Percentiles rank a stretch among this genome's conserved stretches.
Conservation (phyloP, 305 asterid species). For the Fraxinus velutina region DNA sequence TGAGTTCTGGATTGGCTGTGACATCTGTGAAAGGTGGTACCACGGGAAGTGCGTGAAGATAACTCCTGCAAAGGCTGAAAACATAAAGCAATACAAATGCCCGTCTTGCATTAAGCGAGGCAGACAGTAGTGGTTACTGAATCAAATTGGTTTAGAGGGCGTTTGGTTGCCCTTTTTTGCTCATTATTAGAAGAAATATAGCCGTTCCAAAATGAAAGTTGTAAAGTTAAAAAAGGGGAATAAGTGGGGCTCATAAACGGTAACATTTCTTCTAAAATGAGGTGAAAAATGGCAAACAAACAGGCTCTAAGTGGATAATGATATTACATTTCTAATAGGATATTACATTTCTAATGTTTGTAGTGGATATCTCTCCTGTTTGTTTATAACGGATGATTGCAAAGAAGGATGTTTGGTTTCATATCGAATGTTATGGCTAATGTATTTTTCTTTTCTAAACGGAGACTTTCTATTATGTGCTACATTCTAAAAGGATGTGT, state of each 20-base stretch:
- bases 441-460: not conserved
- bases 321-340: not conserved
- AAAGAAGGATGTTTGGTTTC: constrained; percentile 1
- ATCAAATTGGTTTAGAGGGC: not conserved
- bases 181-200: not conserved
- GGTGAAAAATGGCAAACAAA: not conserved
- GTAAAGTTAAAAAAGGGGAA: not conserved
- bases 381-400: not conserved
- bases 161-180: not conserved
- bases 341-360: not conserved
- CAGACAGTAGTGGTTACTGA: constrained; percentile 17
- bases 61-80: constrained; percentile 14
- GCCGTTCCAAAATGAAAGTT: not conserved
- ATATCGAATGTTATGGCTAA: not conserved
- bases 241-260: not conserved
- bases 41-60: constrained; percentile 17
- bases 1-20: constrained; percentile 15
- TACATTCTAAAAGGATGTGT: not conserved
- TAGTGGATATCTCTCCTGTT: not conserved
- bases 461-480: not conserved
- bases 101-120: constrained; percentile 19
- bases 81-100: constrained; percentile 23
- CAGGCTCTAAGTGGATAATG: not conserved
- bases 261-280: not conserved
- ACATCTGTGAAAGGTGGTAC: constrained; percentile 10